A percentile compares a stretch with the other conserved stretches of the same genome.
Evolutionary conservation across 2,329 filamentous ascomycete species (phyloP).

Genomic region (Ophiostoma tasmaniense): DNA sequence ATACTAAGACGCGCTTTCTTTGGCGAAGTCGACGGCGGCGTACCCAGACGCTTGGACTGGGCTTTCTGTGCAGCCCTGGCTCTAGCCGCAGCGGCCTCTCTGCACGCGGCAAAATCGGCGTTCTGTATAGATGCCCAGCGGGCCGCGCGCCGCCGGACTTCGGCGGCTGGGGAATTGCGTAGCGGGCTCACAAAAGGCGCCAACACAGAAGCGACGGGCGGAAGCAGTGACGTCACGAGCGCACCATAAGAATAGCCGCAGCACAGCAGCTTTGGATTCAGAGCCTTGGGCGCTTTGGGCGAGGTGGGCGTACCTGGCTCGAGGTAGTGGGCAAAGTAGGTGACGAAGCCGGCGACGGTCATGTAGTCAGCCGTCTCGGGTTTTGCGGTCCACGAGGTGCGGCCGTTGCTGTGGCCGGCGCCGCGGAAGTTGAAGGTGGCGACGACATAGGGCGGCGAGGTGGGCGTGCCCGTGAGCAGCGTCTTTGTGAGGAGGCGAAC

Average conservation of each 20-base stretch:
- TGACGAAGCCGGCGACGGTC: conserved; percentile 71
- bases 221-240: conserved; percentile 66
- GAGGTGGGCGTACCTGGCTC: conserved; percentile 22
- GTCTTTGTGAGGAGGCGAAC: conserved; percentile 58
- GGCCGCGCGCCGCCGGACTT: conserved; percentile 62
- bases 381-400: conserved; percentile 79
- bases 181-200: conserved; percentile 46
- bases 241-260: conserved; percentile 89
- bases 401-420: conserved; percentile 37
- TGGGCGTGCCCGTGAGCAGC: conserved; percentile 42
- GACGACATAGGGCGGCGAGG: conserved; percentile 54
- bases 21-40: conserved; percentile 16
- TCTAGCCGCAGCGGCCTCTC: conserved; percentile 24
- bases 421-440: conserved; percentile 90
- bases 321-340: conserved; percentile 61
- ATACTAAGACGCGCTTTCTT: conserved; percentile 22
- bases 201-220: conserved; percentile 52
- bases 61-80: conserved; percentile 11
- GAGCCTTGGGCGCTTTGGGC: not conserved
- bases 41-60: not conserved
- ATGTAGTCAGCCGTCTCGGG: conserved; percentile 76
- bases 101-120: conserved; percentile 32
- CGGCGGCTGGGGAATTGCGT: conserved; percentile 51
- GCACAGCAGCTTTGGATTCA: conserved; percentile 35
- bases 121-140: conserved; percentile 59